Percentiles rank a stretch among this genome's conserved stretches.
phyloP scores from a whole-genome alignment of 495 filamentous ascomycete genomes.

The Clavariopsis aquatica region DNA sequence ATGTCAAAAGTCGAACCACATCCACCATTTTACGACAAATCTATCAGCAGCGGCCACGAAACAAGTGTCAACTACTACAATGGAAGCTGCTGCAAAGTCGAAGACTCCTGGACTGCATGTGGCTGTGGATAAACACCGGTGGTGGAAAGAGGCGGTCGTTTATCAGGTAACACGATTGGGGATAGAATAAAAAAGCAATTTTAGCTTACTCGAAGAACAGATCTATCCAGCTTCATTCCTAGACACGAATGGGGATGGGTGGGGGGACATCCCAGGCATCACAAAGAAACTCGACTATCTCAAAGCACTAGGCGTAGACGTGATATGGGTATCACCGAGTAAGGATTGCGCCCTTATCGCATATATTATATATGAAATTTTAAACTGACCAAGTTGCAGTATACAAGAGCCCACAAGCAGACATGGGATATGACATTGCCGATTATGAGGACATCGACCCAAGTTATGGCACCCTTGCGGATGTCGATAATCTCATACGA shows the following conservation, averaged over 20 bases:
- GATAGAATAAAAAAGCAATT: neutral
- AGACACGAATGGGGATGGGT: constrained; percentile 44
- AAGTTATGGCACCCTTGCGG: constrained; percentile 57
- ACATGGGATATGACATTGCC: constrained; percentile 50
- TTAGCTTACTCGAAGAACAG: constrained; percentile 14
- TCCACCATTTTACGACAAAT: too few species aligned
- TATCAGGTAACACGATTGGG: constrained; percentile 40
- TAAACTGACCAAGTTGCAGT: constrained; percentile 29
- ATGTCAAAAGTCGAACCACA: neutral
- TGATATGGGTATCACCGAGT: constrained; percentile 48
- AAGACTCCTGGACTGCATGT: constrained; percentile 18
- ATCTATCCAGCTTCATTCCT: constrained; percentile 48
- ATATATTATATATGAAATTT: neutral
- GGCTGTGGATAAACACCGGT: constrained; percentile 37
- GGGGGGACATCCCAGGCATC: constrained; percentile 48
- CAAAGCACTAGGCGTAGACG: constrained; percentile 45
- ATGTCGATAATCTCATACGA: constrained; percentile 55
- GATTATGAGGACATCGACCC: constrained; percentile 44
- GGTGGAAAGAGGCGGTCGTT: constrained; percentile 49
- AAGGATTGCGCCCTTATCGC: neutral
- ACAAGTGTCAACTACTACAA: constrained; percentile 7
- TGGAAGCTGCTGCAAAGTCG: neutral
- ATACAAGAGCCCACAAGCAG: constrained; percentile 46
- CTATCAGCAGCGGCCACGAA: too few species aligned
- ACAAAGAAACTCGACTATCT: constrained; percentile 47